Base-by-base conservation (phyloP, 2,329 filamentous ascomycete genomes). In the Xylariaceae sp. region DNA sequence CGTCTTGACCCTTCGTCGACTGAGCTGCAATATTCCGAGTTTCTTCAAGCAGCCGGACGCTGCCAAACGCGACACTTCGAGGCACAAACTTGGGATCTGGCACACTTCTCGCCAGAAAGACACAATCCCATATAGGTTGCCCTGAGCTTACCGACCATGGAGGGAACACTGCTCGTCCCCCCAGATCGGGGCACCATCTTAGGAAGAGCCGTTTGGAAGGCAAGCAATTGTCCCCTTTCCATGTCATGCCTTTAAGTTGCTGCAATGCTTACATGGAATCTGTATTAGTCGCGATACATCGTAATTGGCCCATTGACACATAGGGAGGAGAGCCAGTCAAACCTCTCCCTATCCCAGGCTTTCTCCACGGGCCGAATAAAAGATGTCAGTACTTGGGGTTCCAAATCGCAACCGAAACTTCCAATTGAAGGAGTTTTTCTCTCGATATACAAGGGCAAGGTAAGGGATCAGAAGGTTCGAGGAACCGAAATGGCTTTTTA, bases 401-500 rank as follows among this genome's bases (percentile, higher is more conserved):
- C 65, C 26, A 73, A 65, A 47, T 45, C 57, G 26, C 59, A 61
- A 31, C 50, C 59, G 35, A 67, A 57, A 44, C 39, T 50, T 22
- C 43, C 57, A 43, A 41, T 61, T 22, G 74, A 77, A 38, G 65
- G 67, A 45, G 64, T 69, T 39, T 74, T 67, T 44, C 62, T 81
- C 15, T 72, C 71, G 26, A 65, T 81, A 19, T 81, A 73, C 63
- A 81, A 81, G 54, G 61, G 67, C 51, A 79, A 75, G 67, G 76
- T 79, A 51, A 44, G 15, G 13, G 16, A 6, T 32, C 16, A 7
- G 8, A 6, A 4, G 13, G 7, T 13, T 32, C 13, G 13, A n/a
- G 13, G 30, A n/a, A 7, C 8, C 30, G 13, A 17, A 13, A n/a
- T 7, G 8, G 30, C 30, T 13, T 17, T 7, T 17, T 13, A 32